phyloP scores from a whole-genome alignment of 176 grass and related monocot species.

The Stipa capillata region DNA sequence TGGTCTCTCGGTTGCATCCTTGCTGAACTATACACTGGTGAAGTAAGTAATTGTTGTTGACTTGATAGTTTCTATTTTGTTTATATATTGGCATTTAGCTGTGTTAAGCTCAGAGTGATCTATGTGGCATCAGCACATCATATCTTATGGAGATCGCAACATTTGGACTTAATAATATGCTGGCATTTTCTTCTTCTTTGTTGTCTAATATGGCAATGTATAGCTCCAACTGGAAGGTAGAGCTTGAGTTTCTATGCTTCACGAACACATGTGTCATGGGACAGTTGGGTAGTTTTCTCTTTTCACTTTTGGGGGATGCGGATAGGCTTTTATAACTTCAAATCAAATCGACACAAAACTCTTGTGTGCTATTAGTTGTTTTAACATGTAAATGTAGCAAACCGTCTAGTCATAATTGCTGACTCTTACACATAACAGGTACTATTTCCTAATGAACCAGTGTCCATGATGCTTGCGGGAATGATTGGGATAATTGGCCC shows the following conservation, averaged over 20 bases:
- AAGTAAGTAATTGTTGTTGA: constrained; percentile 39
- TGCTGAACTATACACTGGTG: constrained; percentile 75
- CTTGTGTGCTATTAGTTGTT: constrained; percentile 8
- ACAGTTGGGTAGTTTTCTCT: no score
- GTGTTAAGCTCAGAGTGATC: background rate
- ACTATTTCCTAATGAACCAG: constrained; percentile 85
- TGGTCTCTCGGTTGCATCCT: constrained; percentile 99
- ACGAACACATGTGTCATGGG: no score
- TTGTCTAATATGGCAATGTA: constrained; percentile 1
- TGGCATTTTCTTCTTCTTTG: background rate
- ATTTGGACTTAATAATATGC: background rate
- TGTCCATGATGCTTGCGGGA: constrained; percentile 71
- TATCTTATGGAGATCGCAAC: background rate
- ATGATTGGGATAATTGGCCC: constrained; percentile 73
- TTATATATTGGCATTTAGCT: background rate
- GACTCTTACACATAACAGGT: constrained; percentile 47
- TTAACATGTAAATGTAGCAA: background rate
- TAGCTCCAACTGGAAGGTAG: background rate
- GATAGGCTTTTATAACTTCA: background rate
- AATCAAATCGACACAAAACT: background rate
- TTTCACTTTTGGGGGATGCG: background rate
- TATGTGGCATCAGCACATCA: background rate
- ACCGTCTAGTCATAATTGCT: background rate
- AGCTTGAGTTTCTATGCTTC: background rate
- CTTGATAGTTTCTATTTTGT: background rate